A percentile compares a stretch with the other conserved stretches of the same genome.
Conservation (phyloP, 2,329 filamentous ascomycete genomes). For the Fusarium lateritium region DNA sequence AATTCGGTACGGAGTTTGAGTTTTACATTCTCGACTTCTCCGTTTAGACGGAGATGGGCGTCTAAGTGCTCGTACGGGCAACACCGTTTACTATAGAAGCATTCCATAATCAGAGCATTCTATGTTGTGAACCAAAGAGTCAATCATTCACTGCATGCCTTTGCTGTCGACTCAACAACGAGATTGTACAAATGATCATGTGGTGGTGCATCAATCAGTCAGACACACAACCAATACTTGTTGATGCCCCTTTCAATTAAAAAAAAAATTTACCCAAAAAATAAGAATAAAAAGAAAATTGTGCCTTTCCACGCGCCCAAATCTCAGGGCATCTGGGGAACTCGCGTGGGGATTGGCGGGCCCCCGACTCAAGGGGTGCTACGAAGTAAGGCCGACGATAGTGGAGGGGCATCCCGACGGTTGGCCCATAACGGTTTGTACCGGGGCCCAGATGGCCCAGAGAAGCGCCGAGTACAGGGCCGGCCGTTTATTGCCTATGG, state of each 20-base stretch:
- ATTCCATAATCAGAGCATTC: constrained; percentile 5
- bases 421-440: constrained; percentile 47
- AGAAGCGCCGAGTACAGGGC: constrained; percentile 57
- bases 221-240: too few relatives aligned
- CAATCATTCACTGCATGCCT: background rate
- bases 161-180: background rate
- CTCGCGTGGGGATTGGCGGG: constrained; percentile 44
- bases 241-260: constrained; percentile 4
- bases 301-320: constrained; percentile 38
- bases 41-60: background rate
- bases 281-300: constrained; percentile 18
- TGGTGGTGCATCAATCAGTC: constrained; percentile 4
- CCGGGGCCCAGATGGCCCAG: constrained; percentile 26
- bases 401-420: constrained; percentile 29
- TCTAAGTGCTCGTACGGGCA: constrained; percentile 5
- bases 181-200: constrained; percentile 9
- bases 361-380: constrained; percentile 43
- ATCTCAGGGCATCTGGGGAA: constrained; percentile 52
- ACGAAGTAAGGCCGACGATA: constrained; percentile 53
- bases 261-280: background rate
- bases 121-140: background rate
- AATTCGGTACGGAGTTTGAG: constrained; percentile 4
- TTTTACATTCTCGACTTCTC: too few relatives aligned
- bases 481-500: constrained; percentile 45
- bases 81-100: background rate